A percentile compares a stretch with the other conserved stretches of the same genome.
Conservation (phyloP, 1,284 basidiomycete species). For the Trichosporon inkin region DNA sequence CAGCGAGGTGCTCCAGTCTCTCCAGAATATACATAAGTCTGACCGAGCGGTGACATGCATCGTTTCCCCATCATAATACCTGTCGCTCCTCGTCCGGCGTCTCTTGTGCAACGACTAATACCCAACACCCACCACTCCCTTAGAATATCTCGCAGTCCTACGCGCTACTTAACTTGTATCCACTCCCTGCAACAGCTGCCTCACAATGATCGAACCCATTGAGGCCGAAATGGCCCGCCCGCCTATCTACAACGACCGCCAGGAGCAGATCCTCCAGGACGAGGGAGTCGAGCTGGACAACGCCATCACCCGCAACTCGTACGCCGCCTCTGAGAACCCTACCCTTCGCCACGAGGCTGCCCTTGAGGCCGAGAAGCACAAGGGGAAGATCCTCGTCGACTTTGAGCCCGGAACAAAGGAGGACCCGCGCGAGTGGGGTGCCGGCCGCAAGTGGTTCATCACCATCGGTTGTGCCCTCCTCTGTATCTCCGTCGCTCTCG, state of each 20-base stretch:
- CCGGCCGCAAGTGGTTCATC: conserved; percentile 35
- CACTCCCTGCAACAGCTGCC: conserved; percentile 1
- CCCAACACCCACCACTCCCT: neutral
- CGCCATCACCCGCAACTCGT: conserved; percentile 7
- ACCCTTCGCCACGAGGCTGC: conserved; percentile 4
- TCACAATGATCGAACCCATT: conserved; percentile 35
- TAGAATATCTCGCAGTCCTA: neutral
- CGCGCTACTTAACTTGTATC: neutral
- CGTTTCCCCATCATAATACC: neutral
- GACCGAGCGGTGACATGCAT: neutral
- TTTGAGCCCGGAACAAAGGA: conserved; percentile 33
- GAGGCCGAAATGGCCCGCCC: conserved; percentile 41
- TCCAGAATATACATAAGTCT: neutral
- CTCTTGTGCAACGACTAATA: neutral
- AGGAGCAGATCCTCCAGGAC: conserved; percentile 30
- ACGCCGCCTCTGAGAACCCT: conserved; percentile 7
- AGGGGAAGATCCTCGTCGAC: conserved; percentile 31
- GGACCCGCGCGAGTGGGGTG: conserved; percentile 37
- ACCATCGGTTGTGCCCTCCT: conserved; percentile 34
- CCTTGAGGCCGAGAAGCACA: conserved; percentile 18
- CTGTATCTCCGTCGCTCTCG: conserved; percentile 47
- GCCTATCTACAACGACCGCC: conserved; percentile 31
- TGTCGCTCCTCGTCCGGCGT: neutral
- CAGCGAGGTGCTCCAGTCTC: neutral
- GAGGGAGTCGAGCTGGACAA: conserved; percentile 26